Conservation (phyloP, 306 rosid species). For the Cajanus cajan region DNA sequence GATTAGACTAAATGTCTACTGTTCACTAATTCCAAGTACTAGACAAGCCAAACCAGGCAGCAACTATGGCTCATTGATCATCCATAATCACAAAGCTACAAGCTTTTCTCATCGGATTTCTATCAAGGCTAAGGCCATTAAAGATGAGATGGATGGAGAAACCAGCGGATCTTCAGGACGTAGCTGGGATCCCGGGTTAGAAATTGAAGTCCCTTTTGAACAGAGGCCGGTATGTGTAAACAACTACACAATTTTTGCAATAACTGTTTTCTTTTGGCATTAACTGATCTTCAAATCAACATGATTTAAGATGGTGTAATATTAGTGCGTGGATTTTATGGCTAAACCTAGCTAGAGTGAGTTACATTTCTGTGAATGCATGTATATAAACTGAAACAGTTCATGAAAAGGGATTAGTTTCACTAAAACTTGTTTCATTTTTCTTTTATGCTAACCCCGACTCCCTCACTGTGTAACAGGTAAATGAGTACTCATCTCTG, state of each 20-base stretch:
- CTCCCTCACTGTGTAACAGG: slow-evolving; percentile 45
- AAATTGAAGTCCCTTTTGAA: slow-evolving; percentile 89
- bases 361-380: background rate
- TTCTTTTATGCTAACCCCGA: background rate
- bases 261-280: background rate
- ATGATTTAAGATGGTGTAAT: slow-evolving; percentile 8
- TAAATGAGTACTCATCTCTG: slow-evolving; percentile 92
- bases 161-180: slow-evolving; percentile 67
- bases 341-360: slow-evolving; percentile 11
- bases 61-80: slow-evolving; percentile 50
- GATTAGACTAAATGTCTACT: slow-evolving; percentile 68
- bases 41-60: slow-evolving; percentile 46
- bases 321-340: slow-evolving; percentile 2
- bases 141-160: slow-evolving; percentile 70
- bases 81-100: slow-evolving; percentile 42
- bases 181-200: slow-evolving; percentile 89
- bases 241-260: background rate
- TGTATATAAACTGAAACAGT: background rate
- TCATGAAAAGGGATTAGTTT: background rate
- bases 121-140: slow-evolving; percentile 62
- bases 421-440: background rate
- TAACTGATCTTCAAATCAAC: background rate
- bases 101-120: slow-evolving; percentile 38
- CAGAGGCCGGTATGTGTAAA: slow-evolving; percentile 79
- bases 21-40: slow-evolving; percentile 51